These are phyloP conservation scores for Arbutus unedo DNA, from an alignment of 148 eudicot genomes.

Conservation along the genomic window DNA sequence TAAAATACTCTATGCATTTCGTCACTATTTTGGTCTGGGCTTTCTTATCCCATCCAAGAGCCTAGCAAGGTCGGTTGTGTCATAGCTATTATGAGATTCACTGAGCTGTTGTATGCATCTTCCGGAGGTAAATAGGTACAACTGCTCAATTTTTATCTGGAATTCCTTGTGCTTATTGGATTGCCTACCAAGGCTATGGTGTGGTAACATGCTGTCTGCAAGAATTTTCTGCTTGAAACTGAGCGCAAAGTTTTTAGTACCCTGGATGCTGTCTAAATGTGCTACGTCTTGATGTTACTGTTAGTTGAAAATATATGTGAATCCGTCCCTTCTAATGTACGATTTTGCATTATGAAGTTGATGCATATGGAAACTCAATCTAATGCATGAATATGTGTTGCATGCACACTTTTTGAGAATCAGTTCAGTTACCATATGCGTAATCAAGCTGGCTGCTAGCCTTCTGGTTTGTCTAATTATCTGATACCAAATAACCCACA, in stretches of 20 bases:
- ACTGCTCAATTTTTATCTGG: not conserved
- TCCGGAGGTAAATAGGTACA: not conserved
- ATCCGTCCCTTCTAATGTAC: not conserved
- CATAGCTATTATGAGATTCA: not conserved
- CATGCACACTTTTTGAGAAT: not conserved
- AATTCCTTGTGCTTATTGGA: not conserved
- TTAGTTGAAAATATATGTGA: not conserved
- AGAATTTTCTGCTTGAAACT: not conserved
- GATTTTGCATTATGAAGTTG: not conserved
- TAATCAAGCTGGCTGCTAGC: not conserved
- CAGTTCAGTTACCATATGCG: not conserved
- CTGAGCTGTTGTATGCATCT: not conserved
- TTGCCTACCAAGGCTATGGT: not conserved
- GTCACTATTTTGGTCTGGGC: conserved; percentile 1
- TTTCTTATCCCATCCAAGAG: not conserved
- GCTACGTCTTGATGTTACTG: not conserved
- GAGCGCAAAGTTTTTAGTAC: not conserved
- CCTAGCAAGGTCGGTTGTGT: not conserved
- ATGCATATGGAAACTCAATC: not conserved
- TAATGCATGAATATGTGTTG: not conserved
- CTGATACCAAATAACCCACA: too few relatives aligned
- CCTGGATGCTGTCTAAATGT: not conserved
- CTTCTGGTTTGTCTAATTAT: not conserved
- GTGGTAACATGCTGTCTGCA: not conserved
- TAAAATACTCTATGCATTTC: not conserved